Conservation (phyloP, 1,284 basidiomycete species). For the Lentinula novae-zelandiae region DNA sequence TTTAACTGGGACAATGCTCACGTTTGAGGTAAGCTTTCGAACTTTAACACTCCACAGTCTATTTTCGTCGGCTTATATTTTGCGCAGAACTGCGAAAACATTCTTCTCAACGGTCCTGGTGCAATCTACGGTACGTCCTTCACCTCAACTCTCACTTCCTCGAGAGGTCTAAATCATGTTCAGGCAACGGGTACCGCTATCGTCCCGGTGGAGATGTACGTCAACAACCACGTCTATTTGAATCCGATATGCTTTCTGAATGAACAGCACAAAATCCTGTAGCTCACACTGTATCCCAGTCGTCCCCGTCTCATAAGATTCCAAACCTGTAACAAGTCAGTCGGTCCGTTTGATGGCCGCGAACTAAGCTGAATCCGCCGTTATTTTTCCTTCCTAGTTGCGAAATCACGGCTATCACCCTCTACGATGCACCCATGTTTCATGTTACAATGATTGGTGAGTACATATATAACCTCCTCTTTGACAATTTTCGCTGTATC, state of each 20-base stretch:
- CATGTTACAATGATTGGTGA: slow-evolving; percentile 18
- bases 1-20: slow-evolving; percentile 20
- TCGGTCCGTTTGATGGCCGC: too few species aligned
- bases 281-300: slow-evolving; percentile 17
- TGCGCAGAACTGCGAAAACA: slow-evolving; percentile 19
- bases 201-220: slow-evolving; percentile 17
- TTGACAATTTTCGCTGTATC: neutral
- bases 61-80: neutral
- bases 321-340: slow-evolving; percentile 7
- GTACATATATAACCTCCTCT: neutral
- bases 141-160: neutral
- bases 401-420: slow-evolving; percentile 6
- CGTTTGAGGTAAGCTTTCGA: slow-evolving; percentile 15
- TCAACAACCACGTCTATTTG: too few species aligned
- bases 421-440: slow-evolving; percentile 16
- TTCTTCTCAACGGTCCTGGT: slow-evolving; percentile 20
- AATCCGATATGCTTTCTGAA: too few species aligned
- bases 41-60: neutral
- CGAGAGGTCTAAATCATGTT: too few species aligned
- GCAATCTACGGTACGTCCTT: slow-evolving; percentile 16
- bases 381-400: neutral
- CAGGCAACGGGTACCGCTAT: slow-evolving; percentile 16
- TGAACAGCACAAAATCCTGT: neutral
- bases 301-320: slow-evolving; percentile 9
- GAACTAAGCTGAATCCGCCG: too few species aligned